phyloP scores from a whole-genome alignment of 2,329 filamentous ascomycete genomes.

The Aspergillus costaricaensis region DNA sequence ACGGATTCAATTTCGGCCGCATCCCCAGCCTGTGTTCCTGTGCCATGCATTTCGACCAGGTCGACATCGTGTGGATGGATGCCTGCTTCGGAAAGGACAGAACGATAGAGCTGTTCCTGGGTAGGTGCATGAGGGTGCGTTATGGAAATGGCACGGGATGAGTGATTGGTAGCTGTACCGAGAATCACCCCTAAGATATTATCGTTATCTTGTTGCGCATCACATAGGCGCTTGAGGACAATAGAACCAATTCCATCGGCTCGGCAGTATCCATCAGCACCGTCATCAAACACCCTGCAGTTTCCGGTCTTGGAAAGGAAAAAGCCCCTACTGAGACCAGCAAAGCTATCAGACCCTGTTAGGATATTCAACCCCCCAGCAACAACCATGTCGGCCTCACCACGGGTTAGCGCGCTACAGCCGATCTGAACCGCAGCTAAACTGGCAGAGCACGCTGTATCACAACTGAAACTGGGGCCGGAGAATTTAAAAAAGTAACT shows the following conservation, averaged over 20 bases:
- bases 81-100: too few species aligned
- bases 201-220: slow-evolving; percentile 54
- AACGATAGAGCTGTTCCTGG: slow-evolving; percentile 32
- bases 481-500: slow-evolving; percentile 77
- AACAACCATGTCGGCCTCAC: slow-evolving; percentile 77
- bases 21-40: slow-evolving; percentile 43
- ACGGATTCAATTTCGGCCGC: slow-evolving; percentile 42
- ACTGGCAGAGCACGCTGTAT: slow-evolving; percentile 68
- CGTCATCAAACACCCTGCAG: slow-evolving; percentile 54
- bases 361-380: slow-evolving; percentile 73
- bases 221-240: slow-evolving; percentile 53
- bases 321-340: slow-evolving; percentile 63
- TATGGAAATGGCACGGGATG: slow-evolving; percentile 49
- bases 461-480: slow-evolving; percentile 69
- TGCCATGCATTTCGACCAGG: slow-evolving; percentile 43
- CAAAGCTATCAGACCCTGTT: slow-evolving; percentile 77
- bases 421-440: too few species aligned
- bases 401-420: slow-evolving; percentile 23
- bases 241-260: slow-evolving; percentile 54
- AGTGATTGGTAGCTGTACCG: slow-evolving; percentile 47
- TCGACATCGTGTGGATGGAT: too few species aligned
- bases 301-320: slow-evolving; percentile 35
- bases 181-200: slow-evolving; percentile 48
- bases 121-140: slow-evolving; percentile 45
- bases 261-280: slow-evolving; percentile 58